These are phyloP conservation scores for Dryas octopetala DNA, from an alignment of 306 rosid species.

Conservation along the genomic window DNA sequence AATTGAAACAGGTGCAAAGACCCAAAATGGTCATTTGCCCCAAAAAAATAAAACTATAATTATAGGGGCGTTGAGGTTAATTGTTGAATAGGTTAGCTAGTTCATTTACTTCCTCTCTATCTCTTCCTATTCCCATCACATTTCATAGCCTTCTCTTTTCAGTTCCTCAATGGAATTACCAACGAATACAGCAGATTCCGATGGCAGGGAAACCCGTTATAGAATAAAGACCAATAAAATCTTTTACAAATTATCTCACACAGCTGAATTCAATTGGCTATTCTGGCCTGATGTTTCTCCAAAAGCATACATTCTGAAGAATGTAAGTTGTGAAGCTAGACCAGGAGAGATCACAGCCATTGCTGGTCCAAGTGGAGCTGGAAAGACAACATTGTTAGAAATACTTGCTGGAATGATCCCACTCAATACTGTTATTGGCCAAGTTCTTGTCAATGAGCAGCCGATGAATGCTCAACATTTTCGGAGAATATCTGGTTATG, in stretches of 20 bases:
- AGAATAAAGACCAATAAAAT: slow-evolving; percentile 34
- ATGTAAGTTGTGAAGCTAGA: slow-evolving; percentile 42
- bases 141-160: not conserved
- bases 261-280: slow-evolving; percentile 12
- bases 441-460: slow-evolving; percentile 39
- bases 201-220: slow-evolving; percentile 9
- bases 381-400: slow-evolving; percentile 47
- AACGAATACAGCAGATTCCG: not conserved
- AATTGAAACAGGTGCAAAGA: no score
- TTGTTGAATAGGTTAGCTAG: no score
- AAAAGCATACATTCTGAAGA: slow-evolving; percentile 33
- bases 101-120: no score
- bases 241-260: slow-evolving; percentile 31
- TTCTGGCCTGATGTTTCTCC: slow-evolving; percentile 22
- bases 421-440: slow-evolving; percentile 26
- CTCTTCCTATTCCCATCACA: not conserved
- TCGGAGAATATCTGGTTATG: slow-evolving; percentile 43
- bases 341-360: slow-evolving; percentile 48
- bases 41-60: no score
- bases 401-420: slow-evolving; percentile 44
- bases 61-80: no score
- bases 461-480: slow-evolving; percentile 37
- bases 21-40: no score
- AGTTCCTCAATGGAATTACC: slow-evolving; percentile 27
- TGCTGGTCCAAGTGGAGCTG: slow-evolving; percentile 54